phyloP scores from a whole-genome alignment of 2,329 filamentous ascomycete genomes.

The Raffaelea deltoideospora region DNA sequence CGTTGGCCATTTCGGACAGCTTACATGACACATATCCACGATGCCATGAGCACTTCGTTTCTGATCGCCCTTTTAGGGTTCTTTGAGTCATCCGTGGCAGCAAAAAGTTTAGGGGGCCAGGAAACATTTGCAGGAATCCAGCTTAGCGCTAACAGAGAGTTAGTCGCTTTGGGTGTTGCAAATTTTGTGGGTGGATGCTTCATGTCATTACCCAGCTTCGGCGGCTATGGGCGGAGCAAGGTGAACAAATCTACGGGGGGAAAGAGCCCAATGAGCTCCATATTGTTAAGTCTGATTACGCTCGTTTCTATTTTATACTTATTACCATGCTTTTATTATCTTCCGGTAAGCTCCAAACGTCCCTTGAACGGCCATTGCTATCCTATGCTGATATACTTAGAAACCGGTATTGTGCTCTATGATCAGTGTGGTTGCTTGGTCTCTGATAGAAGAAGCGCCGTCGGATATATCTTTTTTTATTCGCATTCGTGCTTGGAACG shows the following conservation, averaged over 20 bases:
- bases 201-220: conserved; percentile 85
- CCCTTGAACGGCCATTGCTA: background rate
- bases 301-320: conserved; percentile 68
- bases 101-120: conserved; percentile 66
- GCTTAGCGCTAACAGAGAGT: conserved; percentile 80
- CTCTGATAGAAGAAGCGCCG: conserved; percentile 86
- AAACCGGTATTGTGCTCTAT: conserved; percentile 89
- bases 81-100: conserved; percentile 92
- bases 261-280: conserved; percentile 82
- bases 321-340: conserved; percentile 83
- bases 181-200: conserved; percentile 89
- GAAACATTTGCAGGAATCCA: conserved; percentile 64
- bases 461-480: conserved; percentile 86
- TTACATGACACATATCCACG: conserved; percentile 68
- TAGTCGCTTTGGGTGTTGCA: conserved; percentile 78
- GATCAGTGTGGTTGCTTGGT: conserved; percentile 91
- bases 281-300: conserved; percentile 72
- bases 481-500: conserved; percentile 69
- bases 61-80: conserved; percentile 93
- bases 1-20: conserved; percentile 69
- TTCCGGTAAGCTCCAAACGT: conserved; percentile 52
- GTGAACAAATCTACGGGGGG: conserved; percentile 87
- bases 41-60: conserved; percentile 81
- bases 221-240: conserved; percentile 90
- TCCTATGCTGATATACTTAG: conserved; percentile 26